Conservation (phyloP, 2,329 filamentous ascomycete species). For the Eutypella sp. region DNA sequence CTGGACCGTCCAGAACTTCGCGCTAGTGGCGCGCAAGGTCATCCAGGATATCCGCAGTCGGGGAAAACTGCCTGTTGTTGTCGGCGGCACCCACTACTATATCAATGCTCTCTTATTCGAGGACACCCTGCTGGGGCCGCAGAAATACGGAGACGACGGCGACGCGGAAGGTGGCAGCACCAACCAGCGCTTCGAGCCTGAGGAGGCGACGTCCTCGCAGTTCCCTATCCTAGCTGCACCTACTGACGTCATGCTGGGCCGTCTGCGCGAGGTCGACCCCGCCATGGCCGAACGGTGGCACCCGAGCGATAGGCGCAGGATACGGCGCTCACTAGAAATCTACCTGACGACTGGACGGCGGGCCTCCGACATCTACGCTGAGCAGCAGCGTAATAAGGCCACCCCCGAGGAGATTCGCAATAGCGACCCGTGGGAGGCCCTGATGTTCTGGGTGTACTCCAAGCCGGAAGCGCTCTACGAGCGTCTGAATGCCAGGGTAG, state of each 20-base stretch:
- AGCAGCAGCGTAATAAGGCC: constrained; percentile 54
- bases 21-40: constrained; percentile 58
- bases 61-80: constrained; percentile 80
- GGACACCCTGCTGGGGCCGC: constrained; percentile 53
- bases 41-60: constrained; percentile 75
- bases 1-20: constrained; percentile 79
- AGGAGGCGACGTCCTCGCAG: constrained; percentile 34
- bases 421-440: constrained; percentile 44
- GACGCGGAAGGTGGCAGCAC: no score
- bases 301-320: constrained; percentile 86
- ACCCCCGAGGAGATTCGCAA: constrained; percentile 9
- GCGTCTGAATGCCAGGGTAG: constrained; percentile 72
- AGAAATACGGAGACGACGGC: constrained; percentile 24
- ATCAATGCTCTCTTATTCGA: constrained; percentile 83
- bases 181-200: constrained; percentile 25
- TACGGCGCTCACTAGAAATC: constrained; percentile 83
- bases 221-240: constrained; percentile 69
- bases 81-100: constrained; percentile 95
- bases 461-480: constrained; percentile 61
- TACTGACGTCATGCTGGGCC: constrained; percentile 66
- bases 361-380: constrained; percentile 81
- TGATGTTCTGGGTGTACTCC: constrained; percentile 86
- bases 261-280: constrained; percentile 77
- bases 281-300: constrained; percentile 90
- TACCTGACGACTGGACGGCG: constrained; percentile 75